Conservation (phyloP, 2,329 filamentous ascomycete genomes). For the Chalaropsis ovoidea region DNA sequence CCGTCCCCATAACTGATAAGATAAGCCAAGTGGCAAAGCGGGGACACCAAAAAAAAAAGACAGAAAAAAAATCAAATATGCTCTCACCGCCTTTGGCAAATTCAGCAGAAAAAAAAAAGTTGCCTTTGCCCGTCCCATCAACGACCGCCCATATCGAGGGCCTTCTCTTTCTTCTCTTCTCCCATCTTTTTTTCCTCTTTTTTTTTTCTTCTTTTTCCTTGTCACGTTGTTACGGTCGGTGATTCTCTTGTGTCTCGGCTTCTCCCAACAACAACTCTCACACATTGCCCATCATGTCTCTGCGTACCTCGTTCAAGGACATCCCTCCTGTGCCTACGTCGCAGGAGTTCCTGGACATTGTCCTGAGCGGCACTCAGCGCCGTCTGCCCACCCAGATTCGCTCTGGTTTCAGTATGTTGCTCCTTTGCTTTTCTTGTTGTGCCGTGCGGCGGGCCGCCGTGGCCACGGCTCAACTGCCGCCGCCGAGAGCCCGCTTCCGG, state of each 20-base stretch:
- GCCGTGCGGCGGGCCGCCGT: too few species aligned
- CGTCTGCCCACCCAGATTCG: conserved; percentile 91
- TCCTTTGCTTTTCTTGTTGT: not conserved
- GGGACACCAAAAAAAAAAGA: conserved; percentile 26
- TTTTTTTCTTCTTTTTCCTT: not conserved
- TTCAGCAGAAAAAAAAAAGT: conserved; percentile 22
- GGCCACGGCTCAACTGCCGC: too few species aligned
- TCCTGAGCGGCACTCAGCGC: conserved; percentile 84
- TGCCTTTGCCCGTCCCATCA: conserved; percentile 14
- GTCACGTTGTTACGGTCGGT: not conserved
- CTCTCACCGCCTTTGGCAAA: conserved; percentile 16
- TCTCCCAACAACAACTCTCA: not conserved
- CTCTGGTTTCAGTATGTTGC: conserved; percentile 68
- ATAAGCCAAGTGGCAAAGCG: conserved; percentile 26
- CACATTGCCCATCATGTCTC: conserved; percentile 24
- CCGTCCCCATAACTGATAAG: conserved; percentile 27
- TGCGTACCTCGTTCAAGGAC: conserved; percentile 54
- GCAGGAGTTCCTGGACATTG: conserved; percentile 96
- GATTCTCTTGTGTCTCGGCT: conserved; percentile 1
- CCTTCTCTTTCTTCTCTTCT: conserved; percentile 11
- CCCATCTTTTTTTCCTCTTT: conserved; percentile 15
- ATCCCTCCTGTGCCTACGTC: conserved; percentile 82
- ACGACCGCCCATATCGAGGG: not conserved
- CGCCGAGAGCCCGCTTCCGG: not conserved
- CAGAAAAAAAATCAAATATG: conserved; percentile 20